Percentiles rank a stretch among this genome's conserved stretches.
phyloP scores from a whole-genome alignment of 805 yeast species.

The Maudiozyma bulderi region DNA sequence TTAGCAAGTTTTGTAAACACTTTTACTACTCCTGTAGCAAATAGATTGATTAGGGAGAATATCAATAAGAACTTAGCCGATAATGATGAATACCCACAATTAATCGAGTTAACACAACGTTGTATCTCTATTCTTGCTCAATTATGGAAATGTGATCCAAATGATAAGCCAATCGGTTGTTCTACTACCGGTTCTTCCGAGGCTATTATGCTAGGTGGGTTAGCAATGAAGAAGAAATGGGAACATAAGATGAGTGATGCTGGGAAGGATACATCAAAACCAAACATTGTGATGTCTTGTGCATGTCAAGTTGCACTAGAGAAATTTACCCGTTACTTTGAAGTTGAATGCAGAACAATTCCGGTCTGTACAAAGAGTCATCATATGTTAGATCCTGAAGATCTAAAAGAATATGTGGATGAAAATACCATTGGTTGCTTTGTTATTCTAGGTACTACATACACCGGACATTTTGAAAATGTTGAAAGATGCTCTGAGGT shows the following conservation, averaged over 20 bases:
- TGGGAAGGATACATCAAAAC: constrained; percentile 53
- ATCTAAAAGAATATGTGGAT: constrained; percentile 58
- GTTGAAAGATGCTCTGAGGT: constrained; percentile 51
- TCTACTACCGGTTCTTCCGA: constrained; percentile 93
- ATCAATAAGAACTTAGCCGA: constrained; percentile 84
- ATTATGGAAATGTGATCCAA: constrained; percentile 65
- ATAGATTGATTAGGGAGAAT: constrained; percentile 54
- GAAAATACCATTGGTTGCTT: constrained; percentile 90
- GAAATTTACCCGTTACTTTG: constrained; percentile 89
- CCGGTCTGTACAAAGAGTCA: constrained; percentile 52
- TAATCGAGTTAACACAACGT: constrained; percentile 69
- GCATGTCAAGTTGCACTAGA: constrained; percentile 92
- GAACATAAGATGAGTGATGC: constrained; percentile 50
- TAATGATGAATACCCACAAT: constrained; percentile 84
- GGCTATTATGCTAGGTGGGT: constrained; percentile 88
- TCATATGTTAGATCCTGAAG: constrained; percentile 52
- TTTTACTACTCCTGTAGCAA: constrained; percentile 43
- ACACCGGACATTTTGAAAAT: constrained; percentile 85
- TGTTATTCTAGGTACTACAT: constrained; percentile 84
- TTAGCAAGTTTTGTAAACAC: constrained; percentile 88
- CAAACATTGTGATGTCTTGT: constrained; percentile 85
- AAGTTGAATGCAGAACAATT: constrained; percentile 74
- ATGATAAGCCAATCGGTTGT: constrained; percentile 56
- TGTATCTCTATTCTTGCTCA: constrained; percentile 73
- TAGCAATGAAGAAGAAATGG: constrained; percentile 89